These are phyloP conservation scores for Cymodocea nodosa DNA, from an alignment of 116 monocot genomes.

Conservation along the genomic window DNA sequence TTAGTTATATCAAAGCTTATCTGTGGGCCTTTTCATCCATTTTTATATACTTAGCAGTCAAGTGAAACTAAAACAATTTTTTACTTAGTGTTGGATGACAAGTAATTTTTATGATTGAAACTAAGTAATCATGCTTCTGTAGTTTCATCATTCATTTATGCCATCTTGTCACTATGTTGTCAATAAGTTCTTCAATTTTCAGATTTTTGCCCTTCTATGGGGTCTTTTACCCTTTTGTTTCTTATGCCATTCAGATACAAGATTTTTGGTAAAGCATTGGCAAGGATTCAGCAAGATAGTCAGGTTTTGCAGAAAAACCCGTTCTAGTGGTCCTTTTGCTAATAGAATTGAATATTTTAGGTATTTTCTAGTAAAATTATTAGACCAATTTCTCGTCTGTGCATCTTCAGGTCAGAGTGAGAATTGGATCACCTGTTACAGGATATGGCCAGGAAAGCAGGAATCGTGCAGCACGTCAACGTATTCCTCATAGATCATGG, in stretches of 20 bases:
- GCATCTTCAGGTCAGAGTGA: constrained; percentile 65
- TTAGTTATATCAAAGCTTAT: no score
- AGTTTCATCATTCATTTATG: no score
- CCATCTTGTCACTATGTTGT: background rate
- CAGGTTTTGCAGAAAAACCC: constrained; percentile 37
- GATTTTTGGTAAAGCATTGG: constrained; percentile 89
- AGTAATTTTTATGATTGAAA: background rate
- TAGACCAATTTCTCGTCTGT: background rate
- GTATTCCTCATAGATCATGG: constrained; percentile 73
- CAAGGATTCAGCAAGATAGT: constrained; percentile 84
- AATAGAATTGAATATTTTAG: background rate
- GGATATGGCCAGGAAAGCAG: constrained; percentile 96
- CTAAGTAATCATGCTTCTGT: no score
- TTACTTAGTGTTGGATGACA: background rate
- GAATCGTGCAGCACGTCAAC: constrained; percentile 95
- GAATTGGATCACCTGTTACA: constrained; percentile 91
- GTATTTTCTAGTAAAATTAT: background rate
- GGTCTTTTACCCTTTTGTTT: background rate
- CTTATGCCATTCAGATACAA: constrained; percentile 61
- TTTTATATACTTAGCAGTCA: no score
- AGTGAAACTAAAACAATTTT: no score
- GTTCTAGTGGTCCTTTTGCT: background rate
- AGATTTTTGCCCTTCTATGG: background rate
- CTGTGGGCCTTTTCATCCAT: no score
- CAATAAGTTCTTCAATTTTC: background rate